Percentiles rank a stretch among this genome's conserved stretches.
phyloP scores from a whole-genome alignment of 179 eudicot genomes.

The Sideroxylon spinosum region DNA sequence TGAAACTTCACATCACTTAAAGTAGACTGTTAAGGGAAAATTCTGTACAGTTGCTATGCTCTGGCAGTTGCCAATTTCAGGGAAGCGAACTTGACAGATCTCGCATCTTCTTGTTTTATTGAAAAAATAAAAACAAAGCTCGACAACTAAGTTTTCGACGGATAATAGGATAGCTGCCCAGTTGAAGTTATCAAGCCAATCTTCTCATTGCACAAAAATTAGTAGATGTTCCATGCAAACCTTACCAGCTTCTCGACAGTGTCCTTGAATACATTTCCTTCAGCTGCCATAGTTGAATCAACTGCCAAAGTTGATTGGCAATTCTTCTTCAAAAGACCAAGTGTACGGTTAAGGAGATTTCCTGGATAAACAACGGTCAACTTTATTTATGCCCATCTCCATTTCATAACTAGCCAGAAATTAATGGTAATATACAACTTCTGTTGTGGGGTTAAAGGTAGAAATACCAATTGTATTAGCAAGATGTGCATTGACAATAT shows the following conservation, averaged over 20 bases:
- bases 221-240: background rate
- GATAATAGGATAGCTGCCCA: background rate
- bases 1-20: background rate
- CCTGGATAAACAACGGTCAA: slow-evolving; percentile 39
- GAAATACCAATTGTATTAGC: slow-evolving; percentile 91
- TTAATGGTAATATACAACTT: background rate
- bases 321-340: slow-evolving; percentile 90
- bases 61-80: background rate
- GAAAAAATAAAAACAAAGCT: background rate
- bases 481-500: slow-evolving; percentile 88
- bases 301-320: slow-evolving; percentile 79
- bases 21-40: background rate
- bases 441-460: slow-evolving; percentile 1
- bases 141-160: background rate
- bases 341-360: slow-evolving; percentile 96
- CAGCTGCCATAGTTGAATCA: slow-evolving; percentile 82
- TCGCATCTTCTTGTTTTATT: background rate
- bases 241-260: slow-evolving; percentile 79
- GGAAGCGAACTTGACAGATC: background rate
- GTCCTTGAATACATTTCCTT: slow-evolving; percentile 71
- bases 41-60: background rate
- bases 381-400: background rate
- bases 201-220: background rate
- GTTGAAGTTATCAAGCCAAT: background rate
- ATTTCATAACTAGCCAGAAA: background rate